A percentile compares a stretch with the other conserved stretches of the same genome.
Evolutionary conservation across 2,329 filamentous ascomycete genomes (phyloP).

Genomic region (Penicillium capsulatum): DNA sequence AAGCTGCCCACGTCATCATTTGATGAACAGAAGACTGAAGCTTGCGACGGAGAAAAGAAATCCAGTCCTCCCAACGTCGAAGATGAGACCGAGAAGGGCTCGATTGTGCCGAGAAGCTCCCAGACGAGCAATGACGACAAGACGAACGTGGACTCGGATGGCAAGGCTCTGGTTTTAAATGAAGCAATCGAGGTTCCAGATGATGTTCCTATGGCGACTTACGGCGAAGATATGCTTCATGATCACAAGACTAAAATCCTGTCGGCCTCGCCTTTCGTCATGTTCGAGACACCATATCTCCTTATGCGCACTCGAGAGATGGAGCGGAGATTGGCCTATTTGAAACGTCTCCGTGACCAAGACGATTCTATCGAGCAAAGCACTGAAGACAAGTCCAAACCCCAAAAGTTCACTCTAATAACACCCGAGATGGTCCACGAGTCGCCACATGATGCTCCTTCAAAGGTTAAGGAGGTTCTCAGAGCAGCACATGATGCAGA

Average conservation of each 20-base stretch:
- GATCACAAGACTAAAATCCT: constrained; percentile 90
- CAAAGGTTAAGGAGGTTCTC: constrained; percentile 86
- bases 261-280: constrained; percentile 93
- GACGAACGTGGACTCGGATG: constrained; percentile 16
- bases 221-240: constrained; percentile 91
- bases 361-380: constrained; percentile 39
- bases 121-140: constrained; percentile 19
- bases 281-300: constrained; percentile 88
- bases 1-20: constrained; percentile 66
- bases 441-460: constrained; percentile 71
- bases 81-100: constrained; percentile 2
- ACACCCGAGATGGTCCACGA: constrained; percentile 93
- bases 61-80: constrained; percentile 1
- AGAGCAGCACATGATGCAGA: constrained; percentile 95
- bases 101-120: constrained; percentile 2
- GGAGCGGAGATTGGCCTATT: constrained; percentile 74
- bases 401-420: constrained; percentile 80
- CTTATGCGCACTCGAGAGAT: constrained; percentile 89
- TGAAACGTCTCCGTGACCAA: constrained; percentile 79
- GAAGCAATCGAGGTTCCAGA: constrained; percentile 58
- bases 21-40: constrained; percentile 31
- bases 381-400: constrained; percentile 59
- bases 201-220: constrained; percentile 79
- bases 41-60: constrained; percentile 10
- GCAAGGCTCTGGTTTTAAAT: constrained; percentile 14